Evolutionary conservation across 805 yeast species (phyloP), one percentile per base, ranked within the genome.

Genomic region (Yarrowia divulgata): DNA sequence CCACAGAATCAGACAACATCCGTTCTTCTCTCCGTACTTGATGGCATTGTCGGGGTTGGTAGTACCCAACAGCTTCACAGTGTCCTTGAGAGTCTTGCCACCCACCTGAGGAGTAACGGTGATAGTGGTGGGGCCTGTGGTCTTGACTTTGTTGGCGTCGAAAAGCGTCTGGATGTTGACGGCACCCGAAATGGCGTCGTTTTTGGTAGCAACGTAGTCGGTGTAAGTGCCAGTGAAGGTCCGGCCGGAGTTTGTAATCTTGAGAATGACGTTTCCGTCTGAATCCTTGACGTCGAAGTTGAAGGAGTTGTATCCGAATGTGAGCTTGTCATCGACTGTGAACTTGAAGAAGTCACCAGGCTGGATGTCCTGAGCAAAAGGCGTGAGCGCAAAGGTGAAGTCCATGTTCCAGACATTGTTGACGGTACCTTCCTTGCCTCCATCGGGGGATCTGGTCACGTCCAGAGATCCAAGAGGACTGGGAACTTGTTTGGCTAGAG

Each of bases 261-360:
- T 46, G 32, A 62, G 34, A 19, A 62, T 62, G 37, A 37, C 43
- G 35, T 62, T 46, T 12, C 55, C 55, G n/a, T 62, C 35, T 1
- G 43, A 29, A 18, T 62, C 67, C 46, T 35, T 62, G 45, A 62
- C 45, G 7, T 62, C 57, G 19, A 62, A 62, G 67, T 62, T 48
- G 55, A 37, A 62, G 45, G 1, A 9, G 37, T 35, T 48, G 35
- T 2, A 5, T 8, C 37, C 37, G 16, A 62, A 37, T 1, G 46
- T 37, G 12, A 62, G 23, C 45, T 45, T 48, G 23, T 46, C 55
- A 8, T 62, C 67, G 10, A 62, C 54, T 3, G 34, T 40, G 35
- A 62, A 62, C 55, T 14, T 46, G 67, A 62, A 62, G 29, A 10
- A 46, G 45, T 62, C 67, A 2, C 67, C 67, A 8, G 67, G 45